These are phyloP conservation scores for Babesia ovis DNA, from an alignment of 169 alveolate species.

Conservation along the genomic window DNA sequence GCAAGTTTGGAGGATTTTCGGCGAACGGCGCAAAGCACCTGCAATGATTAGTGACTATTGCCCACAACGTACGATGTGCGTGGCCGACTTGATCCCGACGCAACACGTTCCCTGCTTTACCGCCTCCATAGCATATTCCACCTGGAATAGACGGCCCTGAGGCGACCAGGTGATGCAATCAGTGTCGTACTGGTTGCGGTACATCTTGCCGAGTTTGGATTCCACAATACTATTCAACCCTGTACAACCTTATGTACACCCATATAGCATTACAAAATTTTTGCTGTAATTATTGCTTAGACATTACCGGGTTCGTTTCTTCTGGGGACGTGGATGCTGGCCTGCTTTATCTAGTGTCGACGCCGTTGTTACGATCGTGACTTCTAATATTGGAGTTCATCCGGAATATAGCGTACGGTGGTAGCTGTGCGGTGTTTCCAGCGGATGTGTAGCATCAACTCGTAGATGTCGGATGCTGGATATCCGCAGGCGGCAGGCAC, in stretches of 20 bases:
- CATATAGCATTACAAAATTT: not conserved
- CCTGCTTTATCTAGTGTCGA: not conserved
- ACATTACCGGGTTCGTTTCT: not conserved
- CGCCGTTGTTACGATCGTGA: not conserved
- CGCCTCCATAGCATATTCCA: slow-evolving; percentile 97
- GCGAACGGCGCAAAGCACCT: slow-evolving; percentile 89
- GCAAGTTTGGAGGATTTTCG: slow-evolving; percentile 91
- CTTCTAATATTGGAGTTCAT: not conserved
- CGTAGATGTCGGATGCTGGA: slow-evolving; percentile 7
- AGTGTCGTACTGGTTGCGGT: slow-evolving; percentile 91
- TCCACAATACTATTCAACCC: not conserved
- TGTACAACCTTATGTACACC: not conserved
- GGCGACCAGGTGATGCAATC: slow-evolving; percentile 94
- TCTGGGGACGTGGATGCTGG: slow-evolving; percentile 24
- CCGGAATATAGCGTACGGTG: not conserved
- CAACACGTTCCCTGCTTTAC: slow-evolving; percentile 94
- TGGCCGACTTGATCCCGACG: slow-evolving; percentile 87
- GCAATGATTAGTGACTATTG: slow-evolving; percentile 2
- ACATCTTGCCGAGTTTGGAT: slow-evolving; percentile 74
- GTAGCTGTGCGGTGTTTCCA: not conserved
- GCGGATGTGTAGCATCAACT: slow-evolving; percentile 5
- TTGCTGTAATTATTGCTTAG: not conserved
- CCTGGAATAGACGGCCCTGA: slow-evolving; percentile 90
- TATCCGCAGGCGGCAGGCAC: not conserved
- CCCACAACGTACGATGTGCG: slow-evolving; percentile 82